Conservation (phyloP, 495 filamentous ascomycete genomes). For the Poronia punctata region DNA sequence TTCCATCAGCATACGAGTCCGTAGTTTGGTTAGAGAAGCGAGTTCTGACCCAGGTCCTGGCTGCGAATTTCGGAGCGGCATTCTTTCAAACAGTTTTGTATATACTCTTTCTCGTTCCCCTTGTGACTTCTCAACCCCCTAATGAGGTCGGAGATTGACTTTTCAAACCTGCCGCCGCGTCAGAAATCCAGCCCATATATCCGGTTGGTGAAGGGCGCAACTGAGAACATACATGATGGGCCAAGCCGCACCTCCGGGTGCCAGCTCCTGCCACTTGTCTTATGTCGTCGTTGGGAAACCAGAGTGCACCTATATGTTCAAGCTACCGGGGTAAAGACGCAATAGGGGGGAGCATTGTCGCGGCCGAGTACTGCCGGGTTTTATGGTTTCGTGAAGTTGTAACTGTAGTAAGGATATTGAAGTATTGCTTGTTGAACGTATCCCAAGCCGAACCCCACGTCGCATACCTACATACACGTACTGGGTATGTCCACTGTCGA, state of each 20-base stretch:
- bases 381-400: too few relatives aligned
- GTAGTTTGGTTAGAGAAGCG: background rate
- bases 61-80: constrained; percentile 84
- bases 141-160: constrained; percentile 97
- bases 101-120: constrained; percentile 88
- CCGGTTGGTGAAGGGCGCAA: background rate
- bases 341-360: constrained; percentile 6
- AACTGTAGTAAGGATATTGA: too few relatives aligned
- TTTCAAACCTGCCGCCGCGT: constrained; percentile 74
- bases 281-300: background rate
- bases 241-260: constrained; percentile 11
- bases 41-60: constrained; percentile 74
- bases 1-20: constrained; percentile 15
- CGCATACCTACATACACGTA: too few relatives aligned
- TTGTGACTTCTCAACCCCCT: constrained; percentile 90
- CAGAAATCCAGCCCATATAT: constrained; percentile 14
- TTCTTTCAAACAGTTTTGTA: constrained; percentile 85
- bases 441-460: too few relatives aligned
- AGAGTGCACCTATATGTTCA: constrained; percentile 4
- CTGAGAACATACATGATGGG: constrained; percentile 20
- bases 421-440: too few relatives aligned
- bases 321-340: constrained; percentile 4
- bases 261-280: background rate
- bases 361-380: too few relatives aligned
- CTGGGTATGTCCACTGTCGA: too few relatives aligned